A percentile compares a stretch with the other conserved stretches of the same genome.
These are phyloP conservation scores for Aleurites moluccanus DNA, from an alignment of 441 rosid species.

Conservation along the genomic window DNA sequence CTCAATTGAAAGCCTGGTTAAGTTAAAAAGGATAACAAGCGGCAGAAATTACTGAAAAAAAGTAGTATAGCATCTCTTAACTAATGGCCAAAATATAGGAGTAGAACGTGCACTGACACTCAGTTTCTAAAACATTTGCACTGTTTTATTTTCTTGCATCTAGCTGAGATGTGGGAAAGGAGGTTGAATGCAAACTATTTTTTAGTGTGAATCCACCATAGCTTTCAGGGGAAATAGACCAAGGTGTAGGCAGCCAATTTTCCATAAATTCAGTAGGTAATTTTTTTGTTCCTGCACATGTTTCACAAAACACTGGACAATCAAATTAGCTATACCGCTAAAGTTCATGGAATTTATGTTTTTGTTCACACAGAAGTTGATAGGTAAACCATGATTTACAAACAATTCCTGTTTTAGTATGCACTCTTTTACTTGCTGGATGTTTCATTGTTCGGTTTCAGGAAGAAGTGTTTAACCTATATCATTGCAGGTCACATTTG, in stretches of 20 bases:
- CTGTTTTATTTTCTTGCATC: background rate
- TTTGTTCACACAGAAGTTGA: background rate
- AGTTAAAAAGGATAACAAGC: background rate
- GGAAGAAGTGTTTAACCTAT: background rate
- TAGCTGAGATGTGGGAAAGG: background rate
- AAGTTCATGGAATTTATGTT: background rate
- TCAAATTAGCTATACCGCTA: background rate
- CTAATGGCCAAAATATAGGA: background rate
- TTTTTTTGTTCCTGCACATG: background rate
- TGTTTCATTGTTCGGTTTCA: background rate
- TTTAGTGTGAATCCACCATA: background rate
- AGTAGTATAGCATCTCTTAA: background rate
- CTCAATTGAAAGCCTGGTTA: background rate
- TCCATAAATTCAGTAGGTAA: background rate
- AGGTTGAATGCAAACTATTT: background rate
- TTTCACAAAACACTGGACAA: background rate
- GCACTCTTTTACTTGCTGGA: background rate
- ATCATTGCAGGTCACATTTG: constrained; percentile 69
- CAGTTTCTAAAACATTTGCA: background rate
- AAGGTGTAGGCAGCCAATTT: background rate
- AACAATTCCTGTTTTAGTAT: background rate
- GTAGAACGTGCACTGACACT: background rate
- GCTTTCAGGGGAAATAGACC: background rate
- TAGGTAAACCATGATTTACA: background rate
- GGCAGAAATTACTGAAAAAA: background rate